These are phyloP conservation scores for Ophiostoma tasmaniense DNA, from an alignment of 2,329 filamentous ascomycete species.

Conservation along the genomic window DNA sequence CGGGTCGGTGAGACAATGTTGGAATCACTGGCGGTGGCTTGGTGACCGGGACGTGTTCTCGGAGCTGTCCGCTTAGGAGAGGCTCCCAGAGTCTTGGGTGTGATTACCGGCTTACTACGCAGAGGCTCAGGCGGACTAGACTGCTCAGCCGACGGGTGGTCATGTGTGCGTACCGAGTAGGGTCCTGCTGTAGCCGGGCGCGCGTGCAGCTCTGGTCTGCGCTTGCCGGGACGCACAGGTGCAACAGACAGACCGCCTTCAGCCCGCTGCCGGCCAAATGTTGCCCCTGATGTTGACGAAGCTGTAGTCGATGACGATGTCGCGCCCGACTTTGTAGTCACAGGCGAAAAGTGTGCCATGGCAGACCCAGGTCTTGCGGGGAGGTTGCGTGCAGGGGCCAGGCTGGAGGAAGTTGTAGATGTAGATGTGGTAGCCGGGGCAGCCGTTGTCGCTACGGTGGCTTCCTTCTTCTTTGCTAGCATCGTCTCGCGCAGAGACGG, in stretches of 20 bases:
- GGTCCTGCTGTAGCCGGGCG: constrained; percentile 58
- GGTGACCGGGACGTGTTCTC: constrained; percentile 40
- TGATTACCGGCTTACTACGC: constrained; percentile 37
- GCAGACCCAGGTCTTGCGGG: constrained; percentile 53
- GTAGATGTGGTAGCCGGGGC: not conserved
- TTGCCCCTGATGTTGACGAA: not conserved
- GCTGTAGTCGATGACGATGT: constrained; percentile 22
- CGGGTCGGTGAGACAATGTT: constrained; percentile 39
- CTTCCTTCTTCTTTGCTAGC: constrained; percentile 68
- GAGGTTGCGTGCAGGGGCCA: constrained; percentile 35
- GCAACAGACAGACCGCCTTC: constrained; percentile 51
- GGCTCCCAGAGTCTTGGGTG: constrained; percentile 42
- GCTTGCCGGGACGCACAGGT: constrained; percentile 52
- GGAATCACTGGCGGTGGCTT: constrained; percentile 43
- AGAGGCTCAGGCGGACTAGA: constrained; percentile 39
- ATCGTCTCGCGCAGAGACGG: constrained; percentile 74
- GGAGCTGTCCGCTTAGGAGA: constrained; percentile 45
- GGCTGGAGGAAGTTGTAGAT: not conserved
- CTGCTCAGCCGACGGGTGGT: constrained; percentile 33
- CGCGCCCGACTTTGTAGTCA: constrained; percentile 34
- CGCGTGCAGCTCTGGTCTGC: constrained; percentile 48
- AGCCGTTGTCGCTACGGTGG: constrained; percentile 29
- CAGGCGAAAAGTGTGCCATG: constrained; percentile 53
- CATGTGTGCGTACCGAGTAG: constrained; percentile 53
- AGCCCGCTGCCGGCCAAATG: constrained; percentile 33